Base-by-base conservation (phyloP, 306 rosid species). In the Pyrus communis region DNA sequence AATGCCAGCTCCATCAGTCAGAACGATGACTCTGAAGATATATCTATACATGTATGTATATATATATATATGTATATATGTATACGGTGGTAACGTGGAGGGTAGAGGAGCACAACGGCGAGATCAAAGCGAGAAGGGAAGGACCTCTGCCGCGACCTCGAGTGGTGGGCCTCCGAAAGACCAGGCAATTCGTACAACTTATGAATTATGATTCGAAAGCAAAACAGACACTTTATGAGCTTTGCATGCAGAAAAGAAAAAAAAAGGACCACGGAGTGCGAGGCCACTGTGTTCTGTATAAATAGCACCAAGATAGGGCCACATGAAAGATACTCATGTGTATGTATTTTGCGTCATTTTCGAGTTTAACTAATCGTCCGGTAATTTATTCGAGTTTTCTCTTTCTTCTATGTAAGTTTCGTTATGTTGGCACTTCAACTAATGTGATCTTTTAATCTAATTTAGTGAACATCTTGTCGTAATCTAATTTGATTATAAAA, bases 1-100 rank as follows among this genome's bases (percentile, higher is more conserved):
- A 89, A 87, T 88, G 96, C 86, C 86, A 86, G 84, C 88, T 81
- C 83, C 75, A 83, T 90, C 43, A 87, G 81, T 80, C 88, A 84
- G 82, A 59, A 12, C 22, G 55, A 65, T 45, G 38, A 21, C 59
- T 17, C 57, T 71, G 17, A 9, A 8, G 42, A 31, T 51, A 25
- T 54, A 54, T 14, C 18, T 22, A 58, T 0, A 54, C 3, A 54
- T 54, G 11, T 60, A 11, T 60, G 25, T 38, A 33, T 17, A 13
- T 33, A n/a, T 70, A 45, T 45, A 45, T 43, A 45, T 46, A 30
- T 46, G 70, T 79, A 68, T 67, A 70, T 67, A 70, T 76, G 73
- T 42, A 42, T 62, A 78, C 67, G 70, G 38, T 21, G 76, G 14
- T 25, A 18, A 71, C 75, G 68, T 73, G 60, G 69, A 18, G 28